Evolutionary conservation across 106 monocot genomes (phyloP).

Genomic region (Gastrodia elata): DNA sequence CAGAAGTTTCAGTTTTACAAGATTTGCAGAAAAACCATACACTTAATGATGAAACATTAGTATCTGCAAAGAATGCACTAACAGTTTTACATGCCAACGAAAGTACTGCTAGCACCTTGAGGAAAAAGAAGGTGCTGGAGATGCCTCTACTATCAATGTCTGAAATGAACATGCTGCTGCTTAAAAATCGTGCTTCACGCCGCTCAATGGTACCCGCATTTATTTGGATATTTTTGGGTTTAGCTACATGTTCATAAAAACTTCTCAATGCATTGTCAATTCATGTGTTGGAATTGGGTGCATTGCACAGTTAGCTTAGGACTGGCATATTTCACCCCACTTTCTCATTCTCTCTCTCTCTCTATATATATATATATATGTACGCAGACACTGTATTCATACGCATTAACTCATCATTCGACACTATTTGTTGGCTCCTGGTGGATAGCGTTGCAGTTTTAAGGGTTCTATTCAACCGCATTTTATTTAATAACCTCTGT

Average conservation of each 20-base stretch:
- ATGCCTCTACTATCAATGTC: conserved; percentile 24
- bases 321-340: too few species aligned
- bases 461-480: not conserved
- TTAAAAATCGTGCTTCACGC: conserved; percentile 27
- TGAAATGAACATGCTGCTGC: conserved; percentile 23
- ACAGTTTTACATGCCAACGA: not conserved
- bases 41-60: not conserved
- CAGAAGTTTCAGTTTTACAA: not conserved
- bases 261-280: too few species aligned
- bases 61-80: not conserved
- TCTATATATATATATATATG: too few species aligned
- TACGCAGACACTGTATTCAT: too few species aligned
- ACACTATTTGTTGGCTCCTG: too few species aligned
- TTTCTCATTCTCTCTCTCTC: too few species aligned
- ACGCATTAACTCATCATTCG: too few species aligned
- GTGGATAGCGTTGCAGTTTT: too few species aligned
- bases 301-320: too few species aligned
- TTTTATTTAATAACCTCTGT: not conserved
- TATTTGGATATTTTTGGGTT: too few species aligned
- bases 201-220: conserved; percentile 22
- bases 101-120: not conserved
- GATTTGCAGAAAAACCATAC: not conserved
- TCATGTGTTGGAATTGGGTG: too few species aligned
- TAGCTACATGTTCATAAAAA: too few species aligned
- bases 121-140: conserved; percentile 11